phyloP scores from a whole-genome alignment of 108 stramenopile species.

The Discostella stelligeroides region DNA sequence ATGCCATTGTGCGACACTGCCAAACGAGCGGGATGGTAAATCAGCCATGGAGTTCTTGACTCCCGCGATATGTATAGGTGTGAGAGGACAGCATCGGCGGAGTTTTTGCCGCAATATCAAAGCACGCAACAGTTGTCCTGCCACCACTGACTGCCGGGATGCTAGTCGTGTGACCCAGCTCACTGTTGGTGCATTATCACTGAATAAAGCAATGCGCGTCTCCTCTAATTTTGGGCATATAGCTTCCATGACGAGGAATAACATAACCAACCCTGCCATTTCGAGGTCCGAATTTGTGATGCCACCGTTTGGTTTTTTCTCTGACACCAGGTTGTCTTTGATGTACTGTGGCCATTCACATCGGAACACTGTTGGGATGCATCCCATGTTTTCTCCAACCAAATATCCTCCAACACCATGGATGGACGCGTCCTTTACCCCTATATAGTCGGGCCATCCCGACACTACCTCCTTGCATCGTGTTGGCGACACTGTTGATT shows the following conservation, averaged over 20 bases:
- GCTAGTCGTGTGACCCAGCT: not conserved
- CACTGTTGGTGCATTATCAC: not conserved
- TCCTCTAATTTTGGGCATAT: no score
- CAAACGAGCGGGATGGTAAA: not conserved
- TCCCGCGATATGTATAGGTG: not conserved
- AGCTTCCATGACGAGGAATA: no score
- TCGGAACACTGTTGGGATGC: not conserved
- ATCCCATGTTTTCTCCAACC: not conserved
- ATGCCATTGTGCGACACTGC: conserved; percentile 4
- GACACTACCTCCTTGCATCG: conserved; percentile 1
- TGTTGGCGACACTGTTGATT: not conserved
- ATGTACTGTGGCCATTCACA: not conserved
- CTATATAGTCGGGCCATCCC: not conserved
- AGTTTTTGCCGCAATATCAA: not conserved
- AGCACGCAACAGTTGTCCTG: not conserved
- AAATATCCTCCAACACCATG: not conserved
- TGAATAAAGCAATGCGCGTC: no score
- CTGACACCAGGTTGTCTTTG: not conserved
- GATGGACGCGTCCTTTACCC: no score
- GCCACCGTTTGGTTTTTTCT: not conserved
- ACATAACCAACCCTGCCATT: not conserved
- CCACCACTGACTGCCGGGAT: no score
- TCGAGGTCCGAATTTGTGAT: no score
- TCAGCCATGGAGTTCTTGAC: not conserved
- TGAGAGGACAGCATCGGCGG: not conserved